Base-by-base conservation (phyloP, 2,329 filamentous ascomycete species). In the Fusarium mundagurra region DNA sequence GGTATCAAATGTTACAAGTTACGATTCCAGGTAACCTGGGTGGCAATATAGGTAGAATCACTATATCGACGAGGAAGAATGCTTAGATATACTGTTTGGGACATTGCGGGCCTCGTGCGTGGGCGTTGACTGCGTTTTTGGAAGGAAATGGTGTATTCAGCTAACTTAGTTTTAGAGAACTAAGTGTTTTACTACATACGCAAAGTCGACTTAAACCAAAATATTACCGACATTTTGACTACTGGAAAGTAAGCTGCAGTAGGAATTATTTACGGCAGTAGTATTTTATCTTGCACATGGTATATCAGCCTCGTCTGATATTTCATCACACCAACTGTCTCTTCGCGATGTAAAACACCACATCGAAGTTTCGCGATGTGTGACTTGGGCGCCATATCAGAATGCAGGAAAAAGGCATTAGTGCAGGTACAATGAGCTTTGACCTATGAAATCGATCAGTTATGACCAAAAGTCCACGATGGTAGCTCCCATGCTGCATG, bases 401-500 rank as follows among this genome's bases (percentile, higher is more conserved):
- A 67, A 61, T 75, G 67, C 74, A 75, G 66, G 47, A 45, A 67
- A 72, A 36, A 57, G 55, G 24, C 48, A 61, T 69, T 78, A 76
- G 76, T 74, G 76, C 69, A 78, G 76, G 76, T 65, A 77, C 76
- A 29, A 44, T 58, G 41, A 58, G 57, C 55, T 64, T 54, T 48
- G 55, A 24, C 74, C 71, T 64, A 67, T 68, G 53, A 54, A 73
- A 69, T 64, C 54, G 60, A 61, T 50, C 66, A 61, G 22, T 65
- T 62, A 41, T 61, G 58, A 45, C 38, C 36, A 66, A 65, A 66
- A 65, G 45, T 61, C 67, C 66, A 67, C 64, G 63, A 72, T 67
- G 62, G 34, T 44, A 68, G 63, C 64, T 71, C 58, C 58, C 43
- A 71, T 69, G 61, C 76, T 78, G 72, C 76, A 71, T 73, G 71